Evolutionary conservation across 495 filamentous ascomycete genomes (phyloP).

Genomic region (Penicillium cinerascens): DNA sequence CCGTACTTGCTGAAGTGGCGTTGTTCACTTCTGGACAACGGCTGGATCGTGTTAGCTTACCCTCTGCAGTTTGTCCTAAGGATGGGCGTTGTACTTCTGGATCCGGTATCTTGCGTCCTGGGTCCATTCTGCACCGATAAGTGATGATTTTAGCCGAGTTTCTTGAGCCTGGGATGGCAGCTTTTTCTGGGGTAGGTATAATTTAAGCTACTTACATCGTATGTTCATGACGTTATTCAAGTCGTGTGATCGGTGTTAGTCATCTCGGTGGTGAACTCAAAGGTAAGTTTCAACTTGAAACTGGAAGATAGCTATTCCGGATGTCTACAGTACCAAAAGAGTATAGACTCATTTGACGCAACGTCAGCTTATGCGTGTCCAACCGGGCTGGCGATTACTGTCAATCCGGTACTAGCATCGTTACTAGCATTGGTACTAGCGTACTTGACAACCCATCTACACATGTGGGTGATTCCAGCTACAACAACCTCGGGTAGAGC

Average conservation of each 20-base stretch:
- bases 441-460: no score
- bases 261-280: background rate
- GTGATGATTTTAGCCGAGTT: background rate
- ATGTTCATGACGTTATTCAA: background rate
- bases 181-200: no score
- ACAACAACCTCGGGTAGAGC: no score
- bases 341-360: no score
- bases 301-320: no score
- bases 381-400: no score
- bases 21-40: constrained; percentile 9
- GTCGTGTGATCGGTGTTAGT: constrained; percentile 1
- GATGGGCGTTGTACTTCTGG: background rate
- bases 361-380: no score
- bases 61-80: background rate
- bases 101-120: background rate
- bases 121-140: background rate
- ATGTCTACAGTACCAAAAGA: no score
- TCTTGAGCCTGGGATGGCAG: background rate
- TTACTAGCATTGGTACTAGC: no score
- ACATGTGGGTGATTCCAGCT: no score
- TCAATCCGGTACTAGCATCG: no score
- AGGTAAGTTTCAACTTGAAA: no score
- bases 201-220: background rate
- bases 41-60: constrained; percentile 2
- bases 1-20: constrained; percentile 11